phyloP scores from a whole-genome alignment of 306 rosid genomes.

The Glycine tomentella region DNA sequence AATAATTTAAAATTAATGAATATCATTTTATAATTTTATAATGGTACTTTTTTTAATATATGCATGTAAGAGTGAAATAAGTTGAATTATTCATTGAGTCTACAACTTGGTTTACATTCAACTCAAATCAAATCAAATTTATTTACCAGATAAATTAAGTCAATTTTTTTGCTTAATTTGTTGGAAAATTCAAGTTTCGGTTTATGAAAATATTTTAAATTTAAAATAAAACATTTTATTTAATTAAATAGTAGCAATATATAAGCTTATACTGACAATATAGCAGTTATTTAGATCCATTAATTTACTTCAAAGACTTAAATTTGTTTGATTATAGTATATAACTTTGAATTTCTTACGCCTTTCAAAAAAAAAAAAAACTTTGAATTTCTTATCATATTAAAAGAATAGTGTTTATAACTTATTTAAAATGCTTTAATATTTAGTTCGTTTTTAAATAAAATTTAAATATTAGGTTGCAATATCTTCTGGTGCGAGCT shows the following conservation, averaged over 20 bases:
- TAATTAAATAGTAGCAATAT: not conserved
- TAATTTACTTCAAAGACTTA: not conserved
- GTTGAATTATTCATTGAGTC: not conserved
- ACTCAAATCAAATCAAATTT: not conserved
- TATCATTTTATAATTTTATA: no score
- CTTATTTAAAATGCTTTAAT: no score
- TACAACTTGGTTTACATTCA: not conserved
- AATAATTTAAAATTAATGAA: no score
- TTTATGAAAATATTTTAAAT: not conserved
- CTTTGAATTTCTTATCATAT: no score
- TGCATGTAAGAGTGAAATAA: no score
- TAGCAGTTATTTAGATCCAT: not conserved
- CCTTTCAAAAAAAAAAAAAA: no score
- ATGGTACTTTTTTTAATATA: no score
- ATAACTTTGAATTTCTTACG: no score
- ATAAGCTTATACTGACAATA: not conserved
- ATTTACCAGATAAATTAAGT: not conserved
- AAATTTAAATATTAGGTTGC: slow-evolving; percentile 6
- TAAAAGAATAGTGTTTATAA: no score
- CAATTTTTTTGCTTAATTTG: not conserved
- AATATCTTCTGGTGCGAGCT: slow-evolving; percentile 38
- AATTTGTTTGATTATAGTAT: not conserved
- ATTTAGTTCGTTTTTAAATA: not conserved
- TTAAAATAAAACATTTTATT: not conserved
- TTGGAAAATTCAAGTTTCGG: not conserved